These are phyloP conservation scores for Phytophthora cactorum DNA, from an alignment of 352 stramenopile species.

Conservation along the genomic window DNA sequence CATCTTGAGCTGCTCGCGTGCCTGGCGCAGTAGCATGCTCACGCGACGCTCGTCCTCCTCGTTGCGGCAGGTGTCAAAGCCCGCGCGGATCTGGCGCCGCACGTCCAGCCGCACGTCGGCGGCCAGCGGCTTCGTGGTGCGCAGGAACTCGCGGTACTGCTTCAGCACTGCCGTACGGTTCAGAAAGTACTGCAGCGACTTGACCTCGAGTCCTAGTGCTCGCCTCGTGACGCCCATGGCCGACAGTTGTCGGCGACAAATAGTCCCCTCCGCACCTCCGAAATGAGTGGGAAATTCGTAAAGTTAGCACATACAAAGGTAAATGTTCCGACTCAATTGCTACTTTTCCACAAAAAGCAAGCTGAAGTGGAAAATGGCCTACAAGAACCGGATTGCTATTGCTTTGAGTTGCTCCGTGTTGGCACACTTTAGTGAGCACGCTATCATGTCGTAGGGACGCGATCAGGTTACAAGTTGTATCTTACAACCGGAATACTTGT, in stretches of 20 bases:
- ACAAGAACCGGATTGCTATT: too few species aligned
- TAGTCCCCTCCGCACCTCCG: too few species aligned
- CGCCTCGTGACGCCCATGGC: slow-evolving; percentile 21
- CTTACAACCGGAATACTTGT: too few species aligned
- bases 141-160: slow-evolving; percentile 74
- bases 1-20: slow-evolving; percentile 70
- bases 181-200: slow-evolving; percentile 80
- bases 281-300: too few species aligned
- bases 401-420: too few species aligned
- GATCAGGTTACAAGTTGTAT: too few species aligned
- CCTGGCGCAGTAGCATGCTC: slow-evolving; percentile 54
- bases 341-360: neutral
- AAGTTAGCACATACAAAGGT: neutral
- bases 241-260: too few species aligned
- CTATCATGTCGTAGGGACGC: neutral
- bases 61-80: slow-evolving; percentile 57
- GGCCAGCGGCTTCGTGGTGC: slow-evolving; percentile 56
- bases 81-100: slow-evolving; percentile 63
- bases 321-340: neutral
- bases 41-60: slow-evolving; percentile 64
- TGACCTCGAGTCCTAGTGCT: slow-evolving; percentile 44
- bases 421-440: neutral
- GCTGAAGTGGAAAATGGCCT: neutral
- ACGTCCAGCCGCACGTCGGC: slow-evolving; percentile 56
- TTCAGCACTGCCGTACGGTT: slow-evolving; percentile 66